Evolutionary conservation across 345 rosid genomes (phyloP), one percentile per base, ranked within the genome.

Genomic region (Acer saccharum): DNA sequence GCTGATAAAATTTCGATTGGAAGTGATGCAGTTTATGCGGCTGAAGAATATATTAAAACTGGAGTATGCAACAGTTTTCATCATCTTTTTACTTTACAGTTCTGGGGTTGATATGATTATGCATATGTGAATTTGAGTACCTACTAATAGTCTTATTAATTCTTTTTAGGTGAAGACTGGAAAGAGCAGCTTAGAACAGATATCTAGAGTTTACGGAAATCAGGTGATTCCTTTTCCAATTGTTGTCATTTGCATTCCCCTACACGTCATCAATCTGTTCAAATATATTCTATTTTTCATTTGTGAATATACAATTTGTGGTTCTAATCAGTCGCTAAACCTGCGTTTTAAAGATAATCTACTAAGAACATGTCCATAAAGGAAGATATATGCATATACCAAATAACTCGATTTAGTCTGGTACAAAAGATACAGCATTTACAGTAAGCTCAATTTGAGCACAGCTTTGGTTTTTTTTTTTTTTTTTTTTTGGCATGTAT

Each of bases 1-100:
- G 98, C 99, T 50, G 99, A 96, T 83, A 96, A 96, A 80, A 87
- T 96, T 50, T 96, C 99, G 68, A 87, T 96, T 65, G 99, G 98
- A 84, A 96, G 97, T 83, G 99, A 96, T 81, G 98, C 98, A 39
- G 98, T 96, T 75, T 89, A 89, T 78, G 92, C 92, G 57, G 98
- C 98, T 4, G 99, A 96, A 75, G 98, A 92, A 82, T 94, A 89
- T 82, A 35, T 90, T 43, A 91, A 84, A 88, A 90, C 99, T 14
- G 85, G 92, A 79, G 98, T 94, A 89, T 75, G 91, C 75, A 76
- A n/a, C 63, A 58, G 27, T 64, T 63, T 75, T 43, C 44, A 27
- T 44, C 46, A 58, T 73, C 68, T 55, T 25, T 29, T 77, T 55
- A 10, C 73, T 32, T 21, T 14, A 3, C 55, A 61, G 29, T 32